Conservation (phyloP, 2,329 filamentous ascomycete species). For the Grosmannia penicillata region DNA sequence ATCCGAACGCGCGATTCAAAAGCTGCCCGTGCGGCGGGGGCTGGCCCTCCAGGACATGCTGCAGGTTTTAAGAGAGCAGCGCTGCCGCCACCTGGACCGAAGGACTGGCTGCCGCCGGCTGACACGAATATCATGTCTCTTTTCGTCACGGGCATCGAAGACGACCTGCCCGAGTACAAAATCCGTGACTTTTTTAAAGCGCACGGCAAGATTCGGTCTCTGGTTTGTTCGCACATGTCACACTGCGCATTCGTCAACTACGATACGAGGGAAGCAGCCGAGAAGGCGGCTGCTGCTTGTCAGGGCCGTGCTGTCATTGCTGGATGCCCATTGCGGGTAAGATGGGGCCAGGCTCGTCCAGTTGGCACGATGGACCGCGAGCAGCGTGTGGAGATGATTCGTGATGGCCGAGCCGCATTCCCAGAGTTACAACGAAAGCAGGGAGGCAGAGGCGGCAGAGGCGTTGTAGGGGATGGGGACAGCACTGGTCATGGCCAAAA, state of each 20-base stretch:
- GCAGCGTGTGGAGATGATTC: constrained; percentile 64
- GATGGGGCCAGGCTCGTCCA: constrained; percentile 87
- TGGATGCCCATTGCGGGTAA: constrained; percentile 76
- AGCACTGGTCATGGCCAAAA: constrained; percentile 8
- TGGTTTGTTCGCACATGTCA: constrained; percentile 92
- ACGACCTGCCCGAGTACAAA: constrained; percentile 86
- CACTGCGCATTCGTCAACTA: constrained; percentile 97
- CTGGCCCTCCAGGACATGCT: constrained; percentile 25
- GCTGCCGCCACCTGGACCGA: constrained; percentile 62
- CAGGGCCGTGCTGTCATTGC: constrained; percentile 82
- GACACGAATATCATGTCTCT: constrained; percentile 83
- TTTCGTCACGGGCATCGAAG: constrained; percentile 89
- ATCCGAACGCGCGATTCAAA: constrained; percentile 59
- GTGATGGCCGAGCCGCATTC: constrained; percentile 54
- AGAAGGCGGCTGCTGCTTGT: constrained; percentile 69
- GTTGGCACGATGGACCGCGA: constrained; percentile 86
- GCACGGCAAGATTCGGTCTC: constrained; percentile 78
- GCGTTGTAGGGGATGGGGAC: background rate
- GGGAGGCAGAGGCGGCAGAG: constrained; percentile 9
- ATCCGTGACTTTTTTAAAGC: constrained; percentile 80
- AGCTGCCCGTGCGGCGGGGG: constrained; percentile 34
- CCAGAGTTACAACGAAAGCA: constrained; percentile 23
- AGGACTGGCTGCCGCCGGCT: constrained; percentile 72
- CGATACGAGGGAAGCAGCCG: constrained; percentile 67
- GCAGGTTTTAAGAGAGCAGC: constrained; percentile 39